phyloP scores from a whole-genome alignment of 768 basidiomycete genomes.

The Boletales sp. region DNA sequence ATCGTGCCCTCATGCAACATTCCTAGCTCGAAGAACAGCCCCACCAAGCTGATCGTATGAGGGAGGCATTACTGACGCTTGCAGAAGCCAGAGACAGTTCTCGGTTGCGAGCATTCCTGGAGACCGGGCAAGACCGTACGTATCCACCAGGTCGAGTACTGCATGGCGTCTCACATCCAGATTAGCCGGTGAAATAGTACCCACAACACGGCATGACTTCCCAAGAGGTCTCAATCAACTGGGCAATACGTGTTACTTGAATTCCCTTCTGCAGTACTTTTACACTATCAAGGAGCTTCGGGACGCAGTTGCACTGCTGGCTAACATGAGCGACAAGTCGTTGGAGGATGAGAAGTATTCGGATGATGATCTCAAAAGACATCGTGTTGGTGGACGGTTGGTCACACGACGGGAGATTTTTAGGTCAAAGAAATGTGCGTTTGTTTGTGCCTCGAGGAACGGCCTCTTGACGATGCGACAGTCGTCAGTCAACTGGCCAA shows the following conservation, averaged over 20 bases:
- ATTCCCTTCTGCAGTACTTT: slow-evolving; percentile 81
- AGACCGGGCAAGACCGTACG: slow-evolving; percentile 75
- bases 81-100: slow-evolving; percentile 71
- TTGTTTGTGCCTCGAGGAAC: background rate
- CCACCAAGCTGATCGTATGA: slow-evolving; percentile 63
- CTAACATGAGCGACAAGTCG: slow-evolving; percentile 49
- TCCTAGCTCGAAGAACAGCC: slow-evolving; percentile 69
- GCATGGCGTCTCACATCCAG: slow-evolving; percentile 1
- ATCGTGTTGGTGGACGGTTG: slow-evolving; percentile 83
- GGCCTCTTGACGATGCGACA: slow-evolving; percentile 29
- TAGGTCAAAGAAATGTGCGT: slow-evolving; percentile 80
- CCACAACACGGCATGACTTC: slow-evolving; percentile 56
- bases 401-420: slow-evolving; percentile 79
- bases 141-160: slow-evolving; percentile 13
- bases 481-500: slow-evolving; percentile 79
- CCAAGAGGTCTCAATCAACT: slow-evolving; percentile 87
- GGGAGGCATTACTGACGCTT: slow-evolving; percentile 68
- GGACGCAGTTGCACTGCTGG: slow-evolving; percentile 63
- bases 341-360: slow-evolving; percentile 68
- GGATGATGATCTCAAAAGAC: slow-evolving; percentile 77
- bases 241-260: slow-evolving; percentile 86
- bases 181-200: slow-evolving; percentile 62
- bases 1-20: slow-evolving; percentile 6
- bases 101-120: slow-evolving; percentile 61
- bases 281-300: slow-evolving; percentile 93